Percentiles rank a stretch among this genome's conserved stretches.
Evolutionary conservation across 2,329 filamentous ascomycete genomes (phyloP).

Genomic region (Rhynchosporium secalis): DNA sequence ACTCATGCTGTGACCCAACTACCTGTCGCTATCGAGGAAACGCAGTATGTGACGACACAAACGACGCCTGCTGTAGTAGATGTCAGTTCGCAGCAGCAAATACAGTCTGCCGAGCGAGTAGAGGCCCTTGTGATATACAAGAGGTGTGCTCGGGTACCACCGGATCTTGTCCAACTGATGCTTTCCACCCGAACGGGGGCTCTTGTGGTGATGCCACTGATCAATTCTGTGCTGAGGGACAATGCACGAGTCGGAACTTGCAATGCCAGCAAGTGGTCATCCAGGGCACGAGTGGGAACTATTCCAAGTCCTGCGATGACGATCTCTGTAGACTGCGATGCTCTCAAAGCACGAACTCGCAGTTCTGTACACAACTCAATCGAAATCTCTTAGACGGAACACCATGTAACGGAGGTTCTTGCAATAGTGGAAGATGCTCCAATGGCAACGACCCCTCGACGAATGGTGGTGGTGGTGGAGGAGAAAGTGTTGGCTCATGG

Average conservation of each 20-base stretch:
- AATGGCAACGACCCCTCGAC: conserved; percentile 1
- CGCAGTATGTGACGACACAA: conserved; percentile 74
- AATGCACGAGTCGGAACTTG: conserved; percentile 20
- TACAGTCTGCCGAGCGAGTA: conserved; percentile 12
- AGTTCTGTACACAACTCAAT: conserved; percentile 13
- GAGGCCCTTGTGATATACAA: conserved; percentile 67
- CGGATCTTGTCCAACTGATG: conserved; percentile 71
- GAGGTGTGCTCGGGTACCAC: conserved; percentile 75
- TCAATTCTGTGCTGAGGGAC: conserved; percentile 14
- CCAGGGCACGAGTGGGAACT: conserved; percentile 13
- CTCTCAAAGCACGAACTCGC: conserved; percentile 3
- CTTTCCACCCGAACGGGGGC: conserved; percentile 62
- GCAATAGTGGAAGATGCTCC: conserved; percentile 11
- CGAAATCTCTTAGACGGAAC: conserved; percentile 17
- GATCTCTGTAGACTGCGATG: conserved; percentile 14
- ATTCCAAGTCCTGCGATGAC: conserved; percentile 14
- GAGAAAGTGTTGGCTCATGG: conserved; percentile 12
- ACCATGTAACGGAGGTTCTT: conserved; percentile 12
- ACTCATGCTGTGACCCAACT: conserved; percentile 76
- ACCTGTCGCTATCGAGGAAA: conserved; percentile 76
- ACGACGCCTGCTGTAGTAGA: conserved; percentile 73
- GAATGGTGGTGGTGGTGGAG: neutral
- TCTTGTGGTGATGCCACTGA: conserved; percentile 7
- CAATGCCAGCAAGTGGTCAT: conserved; percentile 13
- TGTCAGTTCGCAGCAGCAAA: conserved; percentile 50